Base-by-base conservation (phyloP, 75 land plant species). In the Gnetum montanum region DNA sequence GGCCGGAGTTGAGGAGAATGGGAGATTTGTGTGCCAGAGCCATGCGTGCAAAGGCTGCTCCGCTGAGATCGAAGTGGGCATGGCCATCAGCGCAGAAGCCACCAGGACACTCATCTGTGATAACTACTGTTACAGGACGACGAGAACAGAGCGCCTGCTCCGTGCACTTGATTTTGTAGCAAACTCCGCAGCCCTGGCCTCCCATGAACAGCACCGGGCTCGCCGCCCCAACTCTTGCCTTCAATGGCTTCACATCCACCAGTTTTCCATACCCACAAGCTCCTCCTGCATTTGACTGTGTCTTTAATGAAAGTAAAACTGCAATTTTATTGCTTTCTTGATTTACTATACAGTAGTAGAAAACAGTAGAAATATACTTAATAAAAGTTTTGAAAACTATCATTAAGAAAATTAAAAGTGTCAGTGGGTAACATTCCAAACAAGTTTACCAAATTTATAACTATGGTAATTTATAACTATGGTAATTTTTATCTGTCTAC, bases 101-200 rank as follows among this genome's bases (percentile, higher is more conserved):
- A 18, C 76, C 76, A 0, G 76, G 76, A 44, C 76, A 73, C 16
- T 71, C 60, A 15, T 73, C 76, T 0, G 72, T 70, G n/a, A 70
- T 57, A 4, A 70, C 71, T 0, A 70, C 37, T 6, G 47, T 65
- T 5, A 65, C 65, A 24, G 64, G 48, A 12, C 31, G 43, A 10
- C 31, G 26, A 0, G 67, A 65, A 38, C 67, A 65, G 10, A 59
- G 6, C 0, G 47, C 61, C 34, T 34, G 24, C 18, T 31, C 33
- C 33, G 45, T 23, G 50, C 67, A 65, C 47, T 57, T 65, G 13
- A 65, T 35, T 23, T 52, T 85, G 71, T 84, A 88, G 58, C 93
- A 88, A 4, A 89, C 82, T 4, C 93, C 93, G 45, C 93, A 88
- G 16, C 93, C 93, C 53, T 65, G 78, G 1, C 93, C 93, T 47